phyloP scores from a whole-genome alignment of 208 protist genomes.

The Leishmania amazonensis region DNA sequence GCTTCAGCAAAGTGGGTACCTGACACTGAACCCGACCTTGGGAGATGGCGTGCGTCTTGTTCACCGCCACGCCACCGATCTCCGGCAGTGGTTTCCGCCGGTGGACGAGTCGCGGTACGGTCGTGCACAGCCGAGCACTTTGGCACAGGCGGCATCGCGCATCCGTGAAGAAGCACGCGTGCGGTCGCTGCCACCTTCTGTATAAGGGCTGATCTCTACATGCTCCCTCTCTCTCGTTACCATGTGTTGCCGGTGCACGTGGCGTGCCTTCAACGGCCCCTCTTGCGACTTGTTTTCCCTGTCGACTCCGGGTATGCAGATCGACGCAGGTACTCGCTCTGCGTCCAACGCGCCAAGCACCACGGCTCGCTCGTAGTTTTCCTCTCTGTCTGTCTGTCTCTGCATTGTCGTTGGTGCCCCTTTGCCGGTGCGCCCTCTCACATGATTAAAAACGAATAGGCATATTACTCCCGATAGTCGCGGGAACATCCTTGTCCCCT shows the following conservation, averaged over 20 bases:
- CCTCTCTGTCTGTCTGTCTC: not conserved
- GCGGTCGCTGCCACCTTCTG: not conserved
- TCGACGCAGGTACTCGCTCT: not conserved
- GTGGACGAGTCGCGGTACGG: conserved; percentile 77
- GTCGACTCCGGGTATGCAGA: too few relatives aligned
- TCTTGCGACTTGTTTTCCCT: not conserved
- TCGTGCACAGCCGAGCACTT: conserved; percentile 38
- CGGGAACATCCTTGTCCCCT: not conserved
- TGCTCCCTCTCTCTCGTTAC: not conserved
- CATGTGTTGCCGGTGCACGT: not conserved
- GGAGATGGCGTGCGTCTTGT: conserved; percentile 54
- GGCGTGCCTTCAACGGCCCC: not conserved
- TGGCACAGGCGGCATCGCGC: conserved; percentile 38
- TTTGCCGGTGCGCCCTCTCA: not conserved
- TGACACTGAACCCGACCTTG: conserved; percentile 69
- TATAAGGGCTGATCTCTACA: not conserved
- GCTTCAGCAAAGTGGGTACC: conserved; percentile 58
- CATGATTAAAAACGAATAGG: not conserved
- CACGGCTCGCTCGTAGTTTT: not conserved
- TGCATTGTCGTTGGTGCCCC: not conserved
- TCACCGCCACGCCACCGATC: conserved; percentile 71
- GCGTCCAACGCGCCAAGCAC: not conserved
- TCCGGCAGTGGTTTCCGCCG: conserved; percentile 87
- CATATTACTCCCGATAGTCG: not conserved
- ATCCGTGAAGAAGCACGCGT: conserved; percentile 9